Base-by-base conservation (phyloP, 441 rosid genomes). In the Gossypium schwendimanii region DNA sequence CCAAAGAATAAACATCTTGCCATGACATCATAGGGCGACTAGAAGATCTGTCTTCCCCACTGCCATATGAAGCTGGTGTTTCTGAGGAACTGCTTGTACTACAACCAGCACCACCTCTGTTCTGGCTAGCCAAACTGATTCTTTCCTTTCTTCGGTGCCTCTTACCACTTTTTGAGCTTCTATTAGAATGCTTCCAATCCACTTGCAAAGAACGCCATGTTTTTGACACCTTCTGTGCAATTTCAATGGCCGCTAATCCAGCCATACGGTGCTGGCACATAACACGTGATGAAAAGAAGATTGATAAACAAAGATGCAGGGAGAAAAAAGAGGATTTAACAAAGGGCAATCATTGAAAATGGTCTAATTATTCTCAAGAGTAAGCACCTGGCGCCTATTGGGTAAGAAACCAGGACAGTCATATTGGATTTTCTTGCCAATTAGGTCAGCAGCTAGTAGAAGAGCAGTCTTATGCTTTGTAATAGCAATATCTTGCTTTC, bases 61-160 rank as follows among this genome's bases (percentile, higher is more conserved):
- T 66, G 54, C 91, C 81, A 87, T 84, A 88, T 53, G 89, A 86
- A 71, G 84, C 83, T 73, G 98, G 84, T 49, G 92, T 78, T 79
- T 91, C 97, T 14, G 81, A 73, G 53, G 87, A 80, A 82, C 88
- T 89, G 83, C 97, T 95, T 11, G 98, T 90, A 75, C 97, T 93
- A 82, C 99, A 93, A 74, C 98, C 86, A 74, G 94, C 87, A 80
- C 99, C 98, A 74, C 99, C 98, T 86, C 99, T 88, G 75, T 95
- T 95, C 78, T 91, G 97, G 80, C 99, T 91, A 70, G 84, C 80
- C 81, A 89, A 75, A 82, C 77, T 93, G 74, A 80, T 74, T 80
- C 94, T 87, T 52, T 90, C 92, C 75, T 80, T 87, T 82, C 98
- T 90, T 75, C 92, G 83, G 60, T 78, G 57, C 77, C 86, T 90